Percentiles rank a stretch among this genome's conserved stretches.
These are phyloP conservation scores for Amoebophrya sp. DNA, from an alignment of 169 alveolate species.

Conservation along the genomic window DNA sequence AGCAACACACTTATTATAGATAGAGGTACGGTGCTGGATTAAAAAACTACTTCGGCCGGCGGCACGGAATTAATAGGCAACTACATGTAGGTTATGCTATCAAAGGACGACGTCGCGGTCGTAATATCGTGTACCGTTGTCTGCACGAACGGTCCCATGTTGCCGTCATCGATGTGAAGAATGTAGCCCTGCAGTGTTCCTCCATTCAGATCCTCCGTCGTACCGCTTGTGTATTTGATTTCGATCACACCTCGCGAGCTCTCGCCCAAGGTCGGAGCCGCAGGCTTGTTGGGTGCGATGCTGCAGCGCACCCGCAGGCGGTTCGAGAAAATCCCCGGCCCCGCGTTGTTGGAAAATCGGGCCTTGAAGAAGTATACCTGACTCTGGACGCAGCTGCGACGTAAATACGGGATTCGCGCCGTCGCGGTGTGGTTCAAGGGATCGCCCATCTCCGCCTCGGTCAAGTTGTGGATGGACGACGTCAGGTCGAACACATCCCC, in stretches of 20 bases:
- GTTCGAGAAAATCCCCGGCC: neutral
- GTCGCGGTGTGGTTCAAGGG: neutral
- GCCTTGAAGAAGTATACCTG: neutral
- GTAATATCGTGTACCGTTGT: no score
- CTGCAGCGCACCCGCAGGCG: neutral
- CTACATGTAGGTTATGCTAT: no score
- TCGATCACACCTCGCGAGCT: neutral
- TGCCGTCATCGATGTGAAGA: neutral
- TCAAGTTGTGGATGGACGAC: neutral
- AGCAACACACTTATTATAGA: no score
- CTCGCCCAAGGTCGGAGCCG: neutral
- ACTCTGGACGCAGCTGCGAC: neutral
- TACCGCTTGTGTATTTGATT: neutral
- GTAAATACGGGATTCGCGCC: neutral
- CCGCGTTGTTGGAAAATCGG: neutral
- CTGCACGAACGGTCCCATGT: neutral
- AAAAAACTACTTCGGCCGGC: no score
- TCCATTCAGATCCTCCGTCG: neutral
- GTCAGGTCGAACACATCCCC: neutral
- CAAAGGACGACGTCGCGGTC: no score
- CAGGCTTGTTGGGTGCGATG: neutral
- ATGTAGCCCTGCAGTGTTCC: neutral
- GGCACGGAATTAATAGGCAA: no score
- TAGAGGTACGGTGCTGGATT: no score
- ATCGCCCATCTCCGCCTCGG: neutral